Conservation (phyloP, 2,329 filamentous ascomycete species). For the Pseudocercospora vitis region DNA sequence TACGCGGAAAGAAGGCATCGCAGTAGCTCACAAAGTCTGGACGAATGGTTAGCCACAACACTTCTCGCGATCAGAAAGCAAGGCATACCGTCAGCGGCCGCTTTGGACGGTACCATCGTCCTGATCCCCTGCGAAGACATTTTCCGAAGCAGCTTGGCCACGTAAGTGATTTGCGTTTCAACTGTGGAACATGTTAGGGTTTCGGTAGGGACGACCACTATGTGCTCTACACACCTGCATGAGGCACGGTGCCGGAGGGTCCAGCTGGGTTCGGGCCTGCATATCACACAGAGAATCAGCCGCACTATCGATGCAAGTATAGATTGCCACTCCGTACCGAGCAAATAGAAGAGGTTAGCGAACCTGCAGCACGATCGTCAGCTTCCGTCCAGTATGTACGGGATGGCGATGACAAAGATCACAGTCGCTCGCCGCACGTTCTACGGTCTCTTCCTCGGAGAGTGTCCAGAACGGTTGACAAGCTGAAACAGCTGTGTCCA, state of each 20-base stretch:
- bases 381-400: background rate
- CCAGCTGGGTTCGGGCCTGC: constrained; percentile 27
- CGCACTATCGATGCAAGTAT: background rate
- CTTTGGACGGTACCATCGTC: constrained; percentile 57
- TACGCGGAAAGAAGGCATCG: constrained; percentile 53
- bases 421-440: no score
- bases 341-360: constrained; percentile 30
- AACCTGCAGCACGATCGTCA: constrained; percentile 16
- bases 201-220: background rate
- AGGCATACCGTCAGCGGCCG: constrained; percentile 52
- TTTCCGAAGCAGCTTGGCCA: constrained; percentile 62
- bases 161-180: constrained; percentile 65
- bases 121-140: constrained; percentile 65
- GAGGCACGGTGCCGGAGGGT: constrained; percentile 34
- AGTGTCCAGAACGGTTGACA: no score
- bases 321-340: constrained; percentile 19
- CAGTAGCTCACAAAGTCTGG: constrained; percentile 28
- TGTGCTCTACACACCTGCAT: constrained; percentile 42
- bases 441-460: no score
- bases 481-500: no score
- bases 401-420: no score
- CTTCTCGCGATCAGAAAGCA: constrained; percentile 14
- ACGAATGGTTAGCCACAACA: background rate
- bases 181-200: constrained; percentile 37
- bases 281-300: background rate